These are phyloP conservation scores for Medicago arabica DNA, from an alignment of 306 rosid genomes.

Conservation along the genomic window DNA sequence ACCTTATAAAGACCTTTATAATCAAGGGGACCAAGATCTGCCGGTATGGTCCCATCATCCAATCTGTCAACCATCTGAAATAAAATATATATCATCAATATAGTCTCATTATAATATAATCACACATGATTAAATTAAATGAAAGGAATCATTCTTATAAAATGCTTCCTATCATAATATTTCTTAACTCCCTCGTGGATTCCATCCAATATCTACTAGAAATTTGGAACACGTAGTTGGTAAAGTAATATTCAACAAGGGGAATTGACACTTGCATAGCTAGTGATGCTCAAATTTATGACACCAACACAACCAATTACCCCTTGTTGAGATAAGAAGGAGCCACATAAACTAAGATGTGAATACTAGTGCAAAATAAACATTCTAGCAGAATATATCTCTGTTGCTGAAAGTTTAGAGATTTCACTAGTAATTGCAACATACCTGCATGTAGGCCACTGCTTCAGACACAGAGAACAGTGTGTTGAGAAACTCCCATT, in stretches of 20 bases:
- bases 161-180: constrained; percentile 34
- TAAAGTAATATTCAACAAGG: constrained; percentile 27
- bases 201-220: constrained; percentile 25
- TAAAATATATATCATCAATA: constrained; percentile 45
- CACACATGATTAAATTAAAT: constrained; percentile 15
- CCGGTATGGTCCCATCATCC: constrained; percentile 75
- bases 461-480: constrained; percentile 97
- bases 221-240: constrained; percentile 27
- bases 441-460: constrained; percentile 99
- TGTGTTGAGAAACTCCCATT: constrained; percentile 96
- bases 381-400: constrained; percentile 26
- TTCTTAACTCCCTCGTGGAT: constrained; percentile 21
- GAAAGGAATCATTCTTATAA: constrained; percentile 16
- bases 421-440: constrained; percentile 34
- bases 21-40: constrained; percentile 81
- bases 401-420: constrained; percentile 19
- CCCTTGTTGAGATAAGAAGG: constrained; percentile 22
- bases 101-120: constrained; percentile 8
- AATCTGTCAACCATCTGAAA: constrained; percentile 97
- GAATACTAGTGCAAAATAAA: constrained; percentile 27
- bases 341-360: constrained; percentile 27
- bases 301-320: constrained; percentile 15
- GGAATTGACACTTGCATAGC: not conserved
- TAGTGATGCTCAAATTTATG: constrained; percentile 32
- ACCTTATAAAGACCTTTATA: constrained; percentile 96